phyloP scores from a whole-genome alignment of 2,329 filamentous ascomycete species.

The Kalmusia sp. region DNA sequence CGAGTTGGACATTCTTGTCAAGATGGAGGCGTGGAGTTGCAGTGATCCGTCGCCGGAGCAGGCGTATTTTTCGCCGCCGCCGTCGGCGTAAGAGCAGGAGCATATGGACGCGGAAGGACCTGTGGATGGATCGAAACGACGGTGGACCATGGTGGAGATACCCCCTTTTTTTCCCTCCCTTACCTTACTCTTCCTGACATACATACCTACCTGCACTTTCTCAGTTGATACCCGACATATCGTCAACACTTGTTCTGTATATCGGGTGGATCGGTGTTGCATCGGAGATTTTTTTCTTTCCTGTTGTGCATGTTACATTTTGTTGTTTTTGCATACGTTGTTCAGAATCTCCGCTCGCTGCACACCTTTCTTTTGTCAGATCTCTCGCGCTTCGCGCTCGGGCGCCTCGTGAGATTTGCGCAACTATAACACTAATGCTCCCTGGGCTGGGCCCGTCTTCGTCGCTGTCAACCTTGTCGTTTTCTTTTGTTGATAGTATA shows the following conservation, averaged over 20 bases:
- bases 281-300: not conserved
- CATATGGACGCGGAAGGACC: not conserved
- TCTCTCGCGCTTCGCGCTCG: not conserved
- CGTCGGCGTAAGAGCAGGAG: not conserved
- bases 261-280: not conserved
- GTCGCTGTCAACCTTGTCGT: not conserved
- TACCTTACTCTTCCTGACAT: not conserved
- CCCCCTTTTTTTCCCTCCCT: not conserved
- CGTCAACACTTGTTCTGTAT: constrained; percentile 14
- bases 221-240: constrained; percentile 25
- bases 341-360: constrained; percentile 1
- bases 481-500: constrained; percentile 4
- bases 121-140: not conserved
- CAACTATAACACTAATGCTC: constrained; percentile 6
- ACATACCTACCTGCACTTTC: constrained; percentile 9
- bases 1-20: constrained; percentile 8
- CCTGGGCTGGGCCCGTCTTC: constrained; percentile 1
- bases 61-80: constrained; percentile 3
- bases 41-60: constrained; percentile 24
- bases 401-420: constrained; percentile 1
- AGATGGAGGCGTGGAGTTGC: constrained; percentile 38
- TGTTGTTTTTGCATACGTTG: not conserved
- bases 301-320: constrained; percentile 2
- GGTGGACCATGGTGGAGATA: not conserved
- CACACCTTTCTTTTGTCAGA: constrained; percentile 14